Conservation (phyloP, 2,329 filamentous ascomycete species). For the Sclerotinia glacialis region DNA sequence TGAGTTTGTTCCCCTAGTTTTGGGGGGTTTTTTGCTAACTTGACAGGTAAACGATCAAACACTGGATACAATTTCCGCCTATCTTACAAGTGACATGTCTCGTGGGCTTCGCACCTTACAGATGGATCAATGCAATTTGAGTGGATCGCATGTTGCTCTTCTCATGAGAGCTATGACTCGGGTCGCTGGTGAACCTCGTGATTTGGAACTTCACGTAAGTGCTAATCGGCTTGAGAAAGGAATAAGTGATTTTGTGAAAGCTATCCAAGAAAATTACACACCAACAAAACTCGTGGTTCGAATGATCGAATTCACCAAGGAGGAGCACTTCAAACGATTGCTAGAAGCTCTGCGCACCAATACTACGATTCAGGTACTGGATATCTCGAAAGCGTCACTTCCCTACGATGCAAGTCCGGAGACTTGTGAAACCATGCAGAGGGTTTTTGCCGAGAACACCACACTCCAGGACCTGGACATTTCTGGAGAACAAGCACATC, state of each 20-base stretch:
- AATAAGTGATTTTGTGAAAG: conserved; percentile 50
- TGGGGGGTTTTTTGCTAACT: conserved; percentile 27
- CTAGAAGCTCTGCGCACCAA: conserved; percentile 61
- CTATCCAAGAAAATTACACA: conserved; percentile 51
- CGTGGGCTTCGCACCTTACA: conserved; percentile 58
- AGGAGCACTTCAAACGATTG: conserved; percentile 55
- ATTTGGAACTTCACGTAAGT: conserved; percentile 64
- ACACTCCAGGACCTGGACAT: conserved; percentile 66
- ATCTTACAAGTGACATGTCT: conserved; percentile 60
- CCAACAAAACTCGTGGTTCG: conserved; percentile 64
- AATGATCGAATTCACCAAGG: conserved; percentile 57
- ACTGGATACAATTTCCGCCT: conserved; percentile 63
- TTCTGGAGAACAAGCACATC: conserved; percentile 66
- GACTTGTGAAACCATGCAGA: conserved; percentile 61
- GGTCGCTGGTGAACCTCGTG: conserved; percentile 48
- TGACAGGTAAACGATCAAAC: conserved; percentile 56
- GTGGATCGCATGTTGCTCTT: conserved; percentile 61
- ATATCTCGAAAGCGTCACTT: conserved; percentile 68
- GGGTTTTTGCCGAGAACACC: conserved; percentile 65
- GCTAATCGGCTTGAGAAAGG: conserved; percentile 51
- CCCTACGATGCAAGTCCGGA: conserved; percentile 66
- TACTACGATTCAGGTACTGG: conserved; percentile 59
- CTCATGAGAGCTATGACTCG: conserved; percentile 62
- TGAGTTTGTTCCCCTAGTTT: conserved; percentile 33
- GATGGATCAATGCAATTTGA: conserved; percentile 65